Percentiles rank a stretch among this genome's conserved stretches.
Evolutionary conservation across 176 grass and related monocot genomes (phyloP).

Genomic region (Avena atlantica): DNA sequence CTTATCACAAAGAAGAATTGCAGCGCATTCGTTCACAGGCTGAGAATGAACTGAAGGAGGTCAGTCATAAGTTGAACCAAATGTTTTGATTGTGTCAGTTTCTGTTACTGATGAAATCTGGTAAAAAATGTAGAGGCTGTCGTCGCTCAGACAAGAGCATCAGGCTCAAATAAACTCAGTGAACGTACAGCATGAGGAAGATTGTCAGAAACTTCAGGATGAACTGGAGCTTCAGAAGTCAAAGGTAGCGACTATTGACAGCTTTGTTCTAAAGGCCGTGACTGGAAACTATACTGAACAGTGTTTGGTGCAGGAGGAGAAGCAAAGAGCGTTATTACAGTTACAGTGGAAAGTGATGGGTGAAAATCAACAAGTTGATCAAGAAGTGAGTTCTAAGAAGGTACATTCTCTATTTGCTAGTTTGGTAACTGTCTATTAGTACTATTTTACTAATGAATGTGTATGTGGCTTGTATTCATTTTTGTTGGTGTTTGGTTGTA

Average conservation of each 20-base stretch:
- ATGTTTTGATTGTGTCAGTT: constrained; percentile 28
- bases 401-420: constrained; percentile 37
- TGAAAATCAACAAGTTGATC: constrained; percentile 91
- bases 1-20: constrained; percentile 87
- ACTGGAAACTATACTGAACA: constrained; percentile 31
- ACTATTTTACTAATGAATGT: constrained; percentile 29
- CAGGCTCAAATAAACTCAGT: constrained; percentile 82
- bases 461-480: constrained; percentile 17
- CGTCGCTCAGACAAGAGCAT: constrained; percentile 80
- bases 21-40: constrained; percentile 70
- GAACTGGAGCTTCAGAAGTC: constrained; percentile 94
- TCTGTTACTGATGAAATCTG: constrained; percentile 35
- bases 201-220: constrained; percentile 80
- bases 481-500: constrained; percentile 1
- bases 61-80: constrained; percentile 48
- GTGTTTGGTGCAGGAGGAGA: constrained; percentile 84
- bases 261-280: constrained; percentile 35
- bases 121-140: constrained; percentile 67
- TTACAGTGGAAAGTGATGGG: constrained; percentile 99
- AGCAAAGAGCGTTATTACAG: constrained; percentile 87
- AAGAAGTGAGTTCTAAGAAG: constrained; percentile 97
- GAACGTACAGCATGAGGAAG: constrained; percentile 75
- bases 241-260: constrained; percentile 59
- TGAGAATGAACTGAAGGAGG: constrained; percentile 96
- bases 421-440: constrained; percentile 18